Evolutionary conservation across 192 early-diverging fungal species (phyloP).

Genomic region (Gaertneriomyces sp.): DNA sequence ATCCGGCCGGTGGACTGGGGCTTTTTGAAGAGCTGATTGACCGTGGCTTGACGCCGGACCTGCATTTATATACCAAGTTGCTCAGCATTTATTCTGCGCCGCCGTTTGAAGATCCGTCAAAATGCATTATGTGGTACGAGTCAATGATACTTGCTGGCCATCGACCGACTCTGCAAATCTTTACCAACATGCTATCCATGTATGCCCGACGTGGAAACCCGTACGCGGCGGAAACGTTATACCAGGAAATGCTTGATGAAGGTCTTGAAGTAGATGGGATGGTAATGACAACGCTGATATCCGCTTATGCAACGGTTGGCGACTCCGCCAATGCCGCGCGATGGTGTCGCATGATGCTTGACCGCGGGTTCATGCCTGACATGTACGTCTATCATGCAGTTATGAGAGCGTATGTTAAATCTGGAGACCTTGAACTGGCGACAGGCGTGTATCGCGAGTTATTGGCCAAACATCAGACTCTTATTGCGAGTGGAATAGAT

Average conservation of each 20-base stretch:
- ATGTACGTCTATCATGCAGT: constrained; percentile 6
- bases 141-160: constrained; percentile 7
- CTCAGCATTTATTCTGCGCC: constrained; percentile 8
- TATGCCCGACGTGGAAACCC: constrained; percentile 18
- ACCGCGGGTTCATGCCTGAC: constrained; percentile 9
- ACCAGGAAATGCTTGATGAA: background rate
- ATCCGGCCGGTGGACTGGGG: background rate
- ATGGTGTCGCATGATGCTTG: constrained; percentile 12
- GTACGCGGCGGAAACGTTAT: constrained; percentile 4
- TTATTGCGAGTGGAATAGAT: too few relatives aligned
- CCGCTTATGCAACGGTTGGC: constrained; percentile 12
- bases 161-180: constrained; percentile 8
- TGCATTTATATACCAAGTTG: constrained; percentile 10
- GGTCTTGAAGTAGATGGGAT: background rate
- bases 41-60: constrained; percentile 2
- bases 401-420: constrained; percentile 4
- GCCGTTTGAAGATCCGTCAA: constrained; percentile 8
- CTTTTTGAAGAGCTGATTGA: constrained; percentile 13
- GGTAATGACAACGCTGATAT: constrained; percentile 14
- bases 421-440: constrained; percentile 10
- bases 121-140: constrained; percentile 20
- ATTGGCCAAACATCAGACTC: background rate
- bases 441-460: background rate
- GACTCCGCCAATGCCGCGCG: constrained; percentile 4
- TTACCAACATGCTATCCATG: constrained; percentile 19